Conservation (phyloP, 768 basidiomycete genomes). For the Nevesoporus exiguus region DNA sequence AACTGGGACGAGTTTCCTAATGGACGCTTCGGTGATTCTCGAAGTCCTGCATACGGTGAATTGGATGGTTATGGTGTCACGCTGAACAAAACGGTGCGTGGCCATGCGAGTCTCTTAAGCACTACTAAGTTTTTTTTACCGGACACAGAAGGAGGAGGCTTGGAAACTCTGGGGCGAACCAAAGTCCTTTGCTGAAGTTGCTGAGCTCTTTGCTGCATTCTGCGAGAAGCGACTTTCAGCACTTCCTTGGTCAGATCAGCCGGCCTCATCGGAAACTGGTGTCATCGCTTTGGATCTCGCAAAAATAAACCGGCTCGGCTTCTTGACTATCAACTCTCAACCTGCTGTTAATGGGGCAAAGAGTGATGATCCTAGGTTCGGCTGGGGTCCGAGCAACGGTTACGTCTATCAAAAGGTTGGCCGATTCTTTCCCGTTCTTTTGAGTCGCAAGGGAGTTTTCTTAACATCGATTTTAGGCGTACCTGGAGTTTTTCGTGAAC, state of each 20-base stretch:
- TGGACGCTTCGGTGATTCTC: constrained; percentile 95
- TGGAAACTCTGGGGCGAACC: constrained; percentile 88
- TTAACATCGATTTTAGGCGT: constrained; percentile 56
- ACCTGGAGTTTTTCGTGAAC: constrained; percentile 92
- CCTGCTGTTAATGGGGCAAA: constrained; percentile 89
- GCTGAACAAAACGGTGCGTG: constrained; percentile 79
- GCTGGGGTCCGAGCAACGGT: constrained; percentile 93
- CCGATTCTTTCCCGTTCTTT: background rate
- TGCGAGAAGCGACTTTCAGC: constrained; percentile 69
- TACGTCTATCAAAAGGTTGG: constrained; percentile 93
- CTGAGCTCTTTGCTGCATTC: constrained; percentile 78
- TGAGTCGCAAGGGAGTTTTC: background rate
- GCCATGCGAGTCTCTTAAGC: background rate
- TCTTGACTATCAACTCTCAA: constrained; percentile 96
- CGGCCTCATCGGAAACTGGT: constrained; percentile 78
- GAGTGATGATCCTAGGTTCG: constrained; percentile 81
- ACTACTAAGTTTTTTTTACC: constrained; percentile 4
- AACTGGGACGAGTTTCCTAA: constrained; percentile 99
- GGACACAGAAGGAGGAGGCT: constrained; percentile 80
- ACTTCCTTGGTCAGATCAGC: constrained; percentile 94
- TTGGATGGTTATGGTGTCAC: constrained; percentile 94
- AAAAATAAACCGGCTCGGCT: constrained; percentile 86
- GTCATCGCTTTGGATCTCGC: constrained; percentile 77
- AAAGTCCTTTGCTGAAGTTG: constrained; percentile 57
- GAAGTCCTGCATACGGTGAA: constrained; percentile 97